Evolutionary conservation across 2,329 filamentous ascomycete species (phyloP), one percentile per base, ranked within the genome.

Genomic region (Rosellinia necatrix): DNA sequence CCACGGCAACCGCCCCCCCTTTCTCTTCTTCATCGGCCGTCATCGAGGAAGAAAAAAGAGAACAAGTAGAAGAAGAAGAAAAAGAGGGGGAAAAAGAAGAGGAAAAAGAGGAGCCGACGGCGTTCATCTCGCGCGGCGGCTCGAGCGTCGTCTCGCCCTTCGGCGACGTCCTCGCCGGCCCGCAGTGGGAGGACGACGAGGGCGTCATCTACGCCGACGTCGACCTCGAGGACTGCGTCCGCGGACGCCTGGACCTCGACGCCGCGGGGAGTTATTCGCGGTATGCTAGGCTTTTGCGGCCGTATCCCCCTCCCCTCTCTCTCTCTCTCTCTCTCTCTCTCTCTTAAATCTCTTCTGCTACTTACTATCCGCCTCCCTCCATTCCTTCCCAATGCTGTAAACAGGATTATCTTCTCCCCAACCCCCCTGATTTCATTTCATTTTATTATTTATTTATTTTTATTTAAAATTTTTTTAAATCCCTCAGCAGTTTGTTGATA

Each of bases 201-300:
- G 82, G 84, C 0, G 71, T 96, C 25, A 74, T 92, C 48, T 82
- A 83, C 29, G 80, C 84, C 0, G 90, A 94, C 61, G 87, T 92
- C 3, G 91, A 97, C 68, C 88, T 97, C 66, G 89, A 96, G 43
- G 91, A 96, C 63, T 96, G 92, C 65, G 83, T 92, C 63, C 80
- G 90, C 8, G 92, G 92, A 0, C 78, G 91, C 49, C 71, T 96
- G 62, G 92, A 96, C 71, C 71, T 96, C 42, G 92, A 96, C 75
- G 86, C 90, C 32, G 91, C 85, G 2, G 92, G 92, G 0, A 92
- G 88, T 68, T 96, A 96, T 72, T 92, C 91, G 2, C 81, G 91
- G 70, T 89, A 81, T 60, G 86, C 24, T 22, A n/a, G n/a, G n/a
- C n/a, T n/a, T n/a, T n/a, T n/a, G n/a, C n/a, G n/a, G n/a, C n/a